Evolutionary conservation across 2,329 filamentous ascomycete genomes (phyloP).

Genomic region (Fusarium aywerte): DNA sequence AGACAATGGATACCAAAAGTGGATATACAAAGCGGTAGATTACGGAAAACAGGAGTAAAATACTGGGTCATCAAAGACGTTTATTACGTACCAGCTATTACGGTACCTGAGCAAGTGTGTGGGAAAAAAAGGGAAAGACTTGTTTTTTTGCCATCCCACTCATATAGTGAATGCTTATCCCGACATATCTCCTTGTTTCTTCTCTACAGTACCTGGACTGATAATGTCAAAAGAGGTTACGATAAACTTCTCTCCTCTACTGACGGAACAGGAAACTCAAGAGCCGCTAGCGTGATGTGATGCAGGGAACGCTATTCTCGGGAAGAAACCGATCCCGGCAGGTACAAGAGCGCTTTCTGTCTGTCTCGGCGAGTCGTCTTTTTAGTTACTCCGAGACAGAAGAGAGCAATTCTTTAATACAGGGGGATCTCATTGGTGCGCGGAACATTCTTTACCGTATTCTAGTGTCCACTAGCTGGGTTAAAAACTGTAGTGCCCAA

Average conservation of each 20-base stretch:
- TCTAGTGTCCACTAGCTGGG: not conserved
- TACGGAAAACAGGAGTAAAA: not conserved
- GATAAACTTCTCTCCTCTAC: not conserved
- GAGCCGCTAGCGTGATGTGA: constrained; percentile 9
- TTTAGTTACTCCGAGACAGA: not conserved
- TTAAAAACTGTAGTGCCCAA: not conserved
- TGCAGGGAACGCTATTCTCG: constrained; percentile 7
- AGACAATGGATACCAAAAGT: not conserved
- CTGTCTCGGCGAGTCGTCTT: not conserved
- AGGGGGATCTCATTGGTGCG: not conserved
- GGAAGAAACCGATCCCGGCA: constrained; percentile 10
- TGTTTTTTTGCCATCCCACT: not conserved
- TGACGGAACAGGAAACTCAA: not conserved
- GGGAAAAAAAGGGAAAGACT: too few species aligned
- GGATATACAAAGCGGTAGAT: not conserved
- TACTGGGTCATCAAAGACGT: not conserved
- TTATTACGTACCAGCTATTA: not conserved
- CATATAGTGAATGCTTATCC: not conserved
- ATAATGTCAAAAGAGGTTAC: not conserved
- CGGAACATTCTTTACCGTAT: not conserved
- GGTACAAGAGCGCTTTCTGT: not conserved
- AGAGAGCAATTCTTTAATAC: not conserved
- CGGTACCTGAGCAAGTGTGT: not conserved
- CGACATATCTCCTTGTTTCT: not conserved
- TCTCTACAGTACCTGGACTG: not conserved